Percentiles rank a stretch among this genome's conserved stretches.
These are phyloP conservation scores for Boletellus ananas DNA, from an alignment of 768 basidiomycete species.

Conservation along the genomic window DNA sequence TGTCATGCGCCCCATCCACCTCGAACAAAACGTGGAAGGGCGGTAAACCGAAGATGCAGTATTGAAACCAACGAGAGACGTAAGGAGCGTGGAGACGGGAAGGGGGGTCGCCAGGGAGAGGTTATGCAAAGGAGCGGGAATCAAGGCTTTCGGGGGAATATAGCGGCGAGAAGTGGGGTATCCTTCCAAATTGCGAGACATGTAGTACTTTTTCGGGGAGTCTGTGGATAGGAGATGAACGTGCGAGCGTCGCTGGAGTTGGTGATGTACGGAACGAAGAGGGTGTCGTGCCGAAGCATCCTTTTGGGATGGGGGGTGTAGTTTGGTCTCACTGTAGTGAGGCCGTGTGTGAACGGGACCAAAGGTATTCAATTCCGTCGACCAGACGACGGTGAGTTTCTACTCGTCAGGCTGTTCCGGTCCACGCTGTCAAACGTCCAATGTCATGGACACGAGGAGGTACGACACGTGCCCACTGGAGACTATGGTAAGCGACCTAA, in stretches of 20 bases:
- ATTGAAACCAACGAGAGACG: no score
- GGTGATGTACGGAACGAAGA: neutral
- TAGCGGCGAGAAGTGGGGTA: neutral
- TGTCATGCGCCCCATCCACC: no score
- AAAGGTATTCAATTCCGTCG: slow-evolving; percentile 1
- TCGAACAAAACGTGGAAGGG: neutral
- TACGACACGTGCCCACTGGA: neutral
- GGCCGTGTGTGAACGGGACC: neutral
- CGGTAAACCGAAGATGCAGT: neutral
- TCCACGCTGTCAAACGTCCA: neutral
- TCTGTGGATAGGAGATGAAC: neutral
- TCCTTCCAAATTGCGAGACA: slow-evolving; percentile 1
- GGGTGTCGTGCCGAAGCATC: neutral
- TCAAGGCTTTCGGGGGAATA: neutral
- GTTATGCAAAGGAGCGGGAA: neutral
- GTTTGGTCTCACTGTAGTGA: slow-evolving; percentile 1
- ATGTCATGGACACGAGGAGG: neutral
- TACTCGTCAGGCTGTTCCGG: slow-evolving; percentile 12
- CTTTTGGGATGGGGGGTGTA: neutral
- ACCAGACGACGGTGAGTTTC: slow-evolving; percentile 1
- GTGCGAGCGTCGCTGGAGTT: neutral
- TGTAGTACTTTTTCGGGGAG: neutral
- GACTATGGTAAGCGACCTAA: slow-evolving; percentile 3
- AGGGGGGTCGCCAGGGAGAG: neutral
- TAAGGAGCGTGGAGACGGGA: neutral